phyloP scores from a whole-genome alignment of 495 filamentous ascomycete species.

The Platismatia glauca region DNA sequence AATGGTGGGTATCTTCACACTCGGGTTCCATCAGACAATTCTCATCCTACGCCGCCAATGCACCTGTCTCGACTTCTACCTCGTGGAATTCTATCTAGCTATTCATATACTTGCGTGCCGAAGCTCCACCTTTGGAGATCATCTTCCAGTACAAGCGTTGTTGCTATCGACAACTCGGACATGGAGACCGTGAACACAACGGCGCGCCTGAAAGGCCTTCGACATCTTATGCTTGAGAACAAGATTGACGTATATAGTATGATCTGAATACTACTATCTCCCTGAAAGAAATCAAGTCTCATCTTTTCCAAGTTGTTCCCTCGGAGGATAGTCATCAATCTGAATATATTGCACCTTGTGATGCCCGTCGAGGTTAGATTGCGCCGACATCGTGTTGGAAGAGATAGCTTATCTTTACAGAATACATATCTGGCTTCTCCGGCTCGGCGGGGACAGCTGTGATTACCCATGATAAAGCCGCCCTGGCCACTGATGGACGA shows the following conservation, averaged over 20 bases:
- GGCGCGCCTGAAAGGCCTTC: constrained; percentile 62
- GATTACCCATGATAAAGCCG: constrained; percentile 76
- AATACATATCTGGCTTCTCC: constrained; percentile 88
- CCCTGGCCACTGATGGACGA: constrained; percentile 88
- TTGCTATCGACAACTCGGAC: not conserved
- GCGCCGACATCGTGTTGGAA: constrained; percentile 3
- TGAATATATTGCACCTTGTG: constrained; percentile 93
- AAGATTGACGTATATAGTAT: constrained; percentile 93
- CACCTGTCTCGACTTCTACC: not conserved
- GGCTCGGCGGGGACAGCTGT: constrained; percentile 93
- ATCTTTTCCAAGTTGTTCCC: constrained; percentile 62
- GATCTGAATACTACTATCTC: constrained; percentile 25
- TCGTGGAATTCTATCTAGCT: not conserved
- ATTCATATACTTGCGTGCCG: not conserved
- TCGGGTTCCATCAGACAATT: not conserved
- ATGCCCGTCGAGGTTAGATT: constrained; percentile 70
- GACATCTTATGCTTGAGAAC: constrained; percentile 79
- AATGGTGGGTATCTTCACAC: not conserved
- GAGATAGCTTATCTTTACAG: constrained; percentile 31
- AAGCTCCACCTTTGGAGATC: constrained; percentile 1
- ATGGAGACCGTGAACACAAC: constrained; percentile 85
- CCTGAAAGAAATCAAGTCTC: constrained; percentile 9
- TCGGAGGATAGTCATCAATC: constrained; percentile 97
- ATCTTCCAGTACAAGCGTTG: not conserved
- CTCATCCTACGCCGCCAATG: not conserved